A percentile compares a stretch with the other conserved stretches of the same genome.
Conservation (phyloP, 495 filamentous ascomycete species). For the Podospora pseudopauciseta region DNA sequence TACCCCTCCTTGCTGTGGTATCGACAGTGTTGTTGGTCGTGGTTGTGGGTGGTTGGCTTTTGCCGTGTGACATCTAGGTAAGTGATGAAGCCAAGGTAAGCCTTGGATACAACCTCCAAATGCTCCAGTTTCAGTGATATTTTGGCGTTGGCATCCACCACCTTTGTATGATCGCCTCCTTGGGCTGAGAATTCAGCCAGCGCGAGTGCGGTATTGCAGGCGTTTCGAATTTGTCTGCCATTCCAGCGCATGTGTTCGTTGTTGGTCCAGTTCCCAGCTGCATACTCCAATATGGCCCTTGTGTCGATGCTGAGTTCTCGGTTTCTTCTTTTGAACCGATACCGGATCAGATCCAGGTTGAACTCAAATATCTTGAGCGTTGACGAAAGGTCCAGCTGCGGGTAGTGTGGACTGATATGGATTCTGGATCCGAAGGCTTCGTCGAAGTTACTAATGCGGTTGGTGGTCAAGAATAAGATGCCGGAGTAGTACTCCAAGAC, state of each 20-base stretch:
- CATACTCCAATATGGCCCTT: constrained; percentile 13
- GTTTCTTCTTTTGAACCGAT: neutral
- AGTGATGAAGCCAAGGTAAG: neutral
- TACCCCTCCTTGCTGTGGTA: too few species aligned
- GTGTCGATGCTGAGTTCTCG: neutral
- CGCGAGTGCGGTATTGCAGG: constrained; percentile 39
- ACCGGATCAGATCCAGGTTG: constrained; percentile 8
- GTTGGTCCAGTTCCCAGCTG: constrained; percentile 9
- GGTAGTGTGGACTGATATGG: constrained; percentile 48
- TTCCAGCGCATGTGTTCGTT: constrained; percentile 31
- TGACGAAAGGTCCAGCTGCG: constrained; percentile 21
- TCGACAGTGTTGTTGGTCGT: too few species aligned
- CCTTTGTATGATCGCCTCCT: neutral
- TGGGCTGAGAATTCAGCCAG: constrained; percentile 27
- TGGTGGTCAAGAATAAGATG: constrained; percentile 52
- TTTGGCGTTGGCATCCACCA: neutral
- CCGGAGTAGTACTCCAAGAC: too few species aligned
- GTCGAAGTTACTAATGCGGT: constrained; percentile 51
- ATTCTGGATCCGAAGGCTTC: constrained; percentile 54
- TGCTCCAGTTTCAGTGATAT: neutral
- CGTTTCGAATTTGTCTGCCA: constrained; percentile 43
- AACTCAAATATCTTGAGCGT: constrained; percentile 18
- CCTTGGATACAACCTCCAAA: neutral
- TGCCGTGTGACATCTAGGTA: neutral
- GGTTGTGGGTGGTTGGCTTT: too few species aligned